These are phyloP conservation scores for Colletotrichum falcatum DNA, from an alignment of 2,329 filamentous ascomycete genomes.

Conservation along the genomic window DNA sequence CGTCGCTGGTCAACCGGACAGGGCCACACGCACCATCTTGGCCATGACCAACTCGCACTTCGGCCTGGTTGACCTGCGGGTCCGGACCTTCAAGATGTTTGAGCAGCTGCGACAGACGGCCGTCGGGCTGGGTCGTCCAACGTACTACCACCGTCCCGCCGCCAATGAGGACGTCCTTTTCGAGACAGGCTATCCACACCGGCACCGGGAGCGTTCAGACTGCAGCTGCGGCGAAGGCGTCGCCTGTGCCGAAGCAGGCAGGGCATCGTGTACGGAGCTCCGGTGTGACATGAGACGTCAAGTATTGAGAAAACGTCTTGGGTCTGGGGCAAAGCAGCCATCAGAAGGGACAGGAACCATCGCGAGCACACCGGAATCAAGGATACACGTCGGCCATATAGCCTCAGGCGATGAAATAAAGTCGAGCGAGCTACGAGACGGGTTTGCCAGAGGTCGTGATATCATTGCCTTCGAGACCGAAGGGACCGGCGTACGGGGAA, in stretches of 20 bases:
- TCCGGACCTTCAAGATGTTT: slow-evolving; percentile 33
- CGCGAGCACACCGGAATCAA: slow-evolving; percentile 45
- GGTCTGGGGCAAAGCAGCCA: not conserved
- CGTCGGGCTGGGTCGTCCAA: not conserved
- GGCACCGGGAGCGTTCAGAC: slow-evolving; percentile 42
- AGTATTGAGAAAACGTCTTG: slow-evolving; percentile 22
- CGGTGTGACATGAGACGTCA: slow-evolving; percentile 44
- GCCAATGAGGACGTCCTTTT: slow-evolving; percentile 47
- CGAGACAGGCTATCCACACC: slow-evolving; percentile 46
- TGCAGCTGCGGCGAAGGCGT: slow-evolving; percentile 26
- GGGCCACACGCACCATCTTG: not conserved
- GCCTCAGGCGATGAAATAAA: not conserved
- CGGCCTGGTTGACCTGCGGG: not conserved
- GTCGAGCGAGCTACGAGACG: not conserved
- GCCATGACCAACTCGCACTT: not conserved
- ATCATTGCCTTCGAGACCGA: not conserved
- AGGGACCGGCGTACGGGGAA: not conserved
- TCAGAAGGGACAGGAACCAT: not conserved
- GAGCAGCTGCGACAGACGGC: slow-evolving; percentile 41
- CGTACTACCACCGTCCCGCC: slow-evolving; percentile 43
- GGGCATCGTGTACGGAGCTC: slow-evolving; percentile 45
- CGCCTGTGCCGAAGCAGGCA: slow-evolving; percentile 44
- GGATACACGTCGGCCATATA: slow-evolving; percentile 24
- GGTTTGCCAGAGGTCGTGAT: not conserved
- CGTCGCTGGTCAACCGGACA: slow-evolving; percentile 1